phyloP scores from a whole-genome alignment of 495 filamentous ascomycete genomes.

The Glonium stellatum region DNA sequence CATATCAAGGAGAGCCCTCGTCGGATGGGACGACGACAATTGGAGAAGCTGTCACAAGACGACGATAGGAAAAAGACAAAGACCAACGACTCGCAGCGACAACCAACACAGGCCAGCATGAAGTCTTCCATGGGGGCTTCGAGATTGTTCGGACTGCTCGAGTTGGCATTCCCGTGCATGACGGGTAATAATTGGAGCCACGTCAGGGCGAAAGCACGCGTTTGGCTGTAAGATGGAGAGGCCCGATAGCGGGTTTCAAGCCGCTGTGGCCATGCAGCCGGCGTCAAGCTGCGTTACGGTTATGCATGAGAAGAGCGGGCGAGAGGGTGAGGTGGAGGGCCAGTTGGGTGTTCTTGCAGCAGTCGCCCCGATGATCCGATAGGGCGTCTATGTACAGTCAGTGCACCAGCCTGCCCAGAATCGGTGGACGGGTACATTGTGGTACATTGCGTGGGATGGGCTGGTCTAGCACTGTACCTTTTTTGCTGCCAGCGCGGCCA shows the following conservation, averaged over 20 bases:
- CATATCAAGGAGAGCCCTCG: neutral
- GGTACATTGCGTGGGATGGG: neutral
- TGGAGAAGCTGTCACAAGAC: neutral
- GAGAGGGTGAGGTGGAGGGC: neutral
- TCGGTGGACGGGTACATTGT: neutral
- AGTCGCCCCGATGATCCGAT: neutral
- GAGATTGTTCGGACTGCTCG: neutral
- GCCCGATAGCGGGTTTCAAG: neutral
- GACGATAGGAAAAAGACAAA: neutral
- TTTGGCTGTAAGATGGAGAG: neutral
- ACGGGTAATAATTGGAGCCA: constrained; percentile 3
- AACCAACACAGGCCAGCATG: too few species aligned
- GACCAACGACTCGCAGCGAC: neutral
- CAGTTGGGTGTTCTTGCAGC: neutral
- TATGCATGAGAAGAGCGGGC: neutral
- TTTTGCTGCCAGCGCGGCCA: neutral
- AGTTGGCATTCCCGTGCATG: constrained; percentile 2
- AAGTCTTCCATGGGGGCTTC: constrained; percentile 2
- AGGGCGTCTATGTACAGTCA: neutral
- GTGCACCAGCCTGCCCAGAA: neutral
- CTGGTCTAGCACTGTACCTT: neutral
- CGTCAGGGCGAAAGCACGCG: neutral
- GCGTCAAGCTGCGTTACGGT: neutral
- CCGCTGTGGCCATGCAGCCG: neutral
- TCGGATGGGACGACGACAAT: neutral